These are phyloP conservation scores for Guillardia theta DNA, from an alignment of 78 protist species.

Conservation along the genomic window DNA sequence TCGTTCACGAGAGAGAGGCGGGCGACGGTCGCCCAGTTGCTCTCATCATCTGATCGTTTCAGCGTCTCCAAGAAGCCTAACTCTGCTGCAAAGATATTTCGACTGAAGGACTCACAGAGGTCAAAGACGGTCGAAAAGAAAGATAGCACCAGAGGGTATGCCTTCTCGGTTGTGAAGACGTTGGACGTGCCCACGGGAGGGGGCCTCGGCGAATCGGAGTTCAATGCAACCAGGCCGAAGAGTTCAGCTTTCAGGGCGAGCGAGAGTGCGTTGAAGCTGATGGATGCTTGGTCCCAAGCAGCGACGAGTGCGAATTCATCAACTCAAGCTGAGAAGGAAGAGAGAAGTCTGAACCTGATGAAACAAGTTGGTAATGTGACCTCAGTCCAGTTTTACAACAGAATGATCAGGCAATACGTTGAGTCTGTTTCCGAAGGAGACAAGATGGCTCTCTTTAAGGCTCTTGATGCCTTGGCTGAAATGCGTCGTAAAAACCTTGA, in stretches of 20 bases:
- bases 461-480: too few relatives aligned
- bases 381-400: too few relatives aligned
- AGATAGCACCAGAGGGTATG: neutral
- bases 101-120: neutral
- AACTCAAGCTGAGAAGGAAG: too few relatives aligned
- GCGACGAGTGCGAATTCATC: neutral
- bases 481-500: too few relatives aligned
- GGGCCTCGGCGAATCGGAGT: neutral
- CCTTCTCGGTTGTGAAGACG: neutral
- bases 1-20: neutral
- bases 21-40: neutral
- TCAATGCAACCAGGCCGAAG: neutral
- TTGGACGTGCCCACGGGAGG: too few relatives aligned
- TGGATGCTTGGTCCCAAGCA: neutral
- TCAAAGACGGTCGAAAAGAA: neutral
- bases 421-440: too few relatives aligned
- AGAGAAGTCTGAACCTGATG: too few relatives aligned
- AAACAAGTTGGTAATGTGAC: too few relatives aligned
- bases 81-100: neutral
- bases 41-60: neutral
- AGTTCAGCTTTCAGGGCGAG: neutral
- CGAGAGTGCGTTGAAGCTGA: neutral
- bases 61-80: neutral
- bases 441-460: too few relatives aligned
- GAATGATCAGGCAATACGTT: too few relatives aligned